Evolutionary conservation across 2,329 filamentous ascomycete species (phyloP).

Genomic region (Cladophialophora exuberans): DNA sequence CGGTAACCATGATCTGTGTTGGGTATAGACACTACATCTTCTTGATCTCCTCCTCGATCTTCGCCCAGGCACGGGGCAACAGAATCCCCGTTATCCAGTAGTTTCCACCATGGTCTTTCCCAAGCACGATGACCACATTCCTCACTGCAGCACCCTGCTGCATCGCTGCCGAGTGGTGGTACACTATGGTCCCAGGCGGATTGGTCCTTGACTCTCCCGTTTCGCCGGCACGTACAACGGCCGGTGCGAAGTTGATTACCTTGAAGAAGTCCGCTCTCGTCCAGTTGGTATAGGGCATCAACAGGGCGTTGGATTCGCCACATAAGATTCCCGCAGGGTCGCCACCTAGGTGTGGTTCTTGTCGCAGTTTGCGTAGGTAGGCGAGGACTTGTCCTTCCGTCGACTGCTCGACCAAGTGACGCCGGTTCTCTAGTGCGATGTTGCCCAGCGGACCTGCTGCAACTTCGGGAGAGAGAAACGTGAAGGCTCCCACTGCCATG

Average conservation of each 20-base stretch:
- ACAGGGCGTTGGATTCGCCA: neutral
- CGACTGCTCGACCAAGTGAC: constrained; percentile 1
- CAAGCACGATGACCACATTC: neutral
- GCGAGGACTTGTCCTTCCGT: neutral
- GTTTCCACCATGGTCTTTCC: neutral
- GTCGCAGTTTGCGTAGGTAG: neutral
- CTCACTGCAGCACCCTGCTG: neutral
- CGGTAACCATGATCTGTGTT: too few relatives aligned
- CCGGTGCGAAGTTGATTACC: neutral
- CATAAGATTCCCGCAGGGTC: neutral
- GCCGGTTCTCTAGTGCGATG: neutral
- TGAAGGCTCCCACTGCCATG: neutral
- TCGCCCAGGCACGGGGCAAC: neutral
- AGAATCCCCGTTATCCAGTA: constrained; percentile 3
- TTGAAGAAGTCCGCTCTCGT: constrained; percentile 2
- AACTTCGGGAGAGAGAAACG: neutral
- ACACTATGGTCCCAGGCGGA: neutral
- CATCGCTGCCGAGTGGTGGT: neutral
- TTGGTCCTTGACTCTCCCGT: neutral
- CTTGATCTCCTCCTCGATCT: neutral
- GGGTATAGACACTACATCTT: too few relatives aligned
- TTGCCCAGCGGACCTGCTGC: neutral
- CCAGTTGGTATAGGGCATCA: constrained; percentile 6
- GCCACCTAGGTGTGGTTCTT: neutral
- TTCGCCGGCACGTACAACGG: neutral